Evolutionary conservation across 2,329 filamentous ascomycete species (phyloP).

Genomic region (Monilinia aucupariae): DNA sequence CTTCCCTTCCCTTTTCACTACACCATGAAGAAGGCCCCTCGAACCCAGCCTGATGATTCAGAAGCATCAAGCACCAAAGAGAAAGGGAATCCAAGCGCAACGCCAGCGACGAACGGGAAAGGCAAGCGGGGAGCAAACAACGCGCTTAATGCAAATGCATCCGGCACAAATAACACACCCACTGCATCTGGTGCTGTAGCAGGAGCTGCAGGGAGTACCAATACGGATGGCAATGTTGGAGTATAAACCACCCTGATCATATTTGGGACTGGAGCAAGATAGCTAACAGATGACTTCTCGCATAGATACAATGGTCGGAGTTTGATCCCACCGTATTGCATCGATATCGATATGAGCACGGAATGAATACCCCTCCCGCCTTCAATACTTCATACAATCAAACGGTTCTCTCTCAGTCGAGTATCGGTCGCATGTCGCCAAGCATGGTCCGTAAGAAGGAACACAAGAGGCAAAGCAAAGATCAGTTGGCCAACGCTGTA

Average conservation of each 20-base stretch:
- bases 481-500: conserved; percentile 65
- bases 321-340: conserved; percentile 66
- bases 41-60: conserved; percentile 35
- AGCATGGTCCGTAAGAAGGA: conserved; percentile 66
- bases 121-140: conserved; percentile 28
- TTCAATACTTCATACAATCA: conserved; percentile 61
- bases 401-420: conserved; percentile 55
- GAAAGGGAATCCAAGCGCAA: conserved; percentile 26
- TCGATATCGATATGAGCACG: conserved; percentile 68
- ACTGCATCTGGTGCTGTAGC: conserved; percentile 15
- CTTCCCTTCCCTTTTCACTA: no score
- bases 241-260: conserved; percentile 22
- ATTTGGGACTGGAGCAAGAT: neutral
- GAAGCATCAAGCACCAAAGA: conserved; percentile 37
- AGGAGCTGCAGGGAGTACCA: conserved; percentile 18
- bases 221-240: conserved; percentile 28
- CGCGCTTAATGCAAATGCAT: conserved; percentile 26
- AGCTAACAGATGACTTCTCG: conserved; percentile 5
- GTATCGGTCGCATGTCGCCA: conserved; percentile 67
- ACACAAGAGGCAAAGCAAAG: conserved; percentile 62
- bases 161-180: conserved; percentile 30
- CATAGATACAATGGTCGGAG: conserved; percentile 57
- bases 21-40: conserved; percentile 23
- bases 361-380: conserved; percentile 63
- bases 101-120: conserved; percentile 30